Percentiles rank a stretch among this genome's conserved stretches.
phyloP scores from a whole-genome alignment of 225 moss, liverwort and hornwort genomes.

The Sphagnum contortum region DNA sequence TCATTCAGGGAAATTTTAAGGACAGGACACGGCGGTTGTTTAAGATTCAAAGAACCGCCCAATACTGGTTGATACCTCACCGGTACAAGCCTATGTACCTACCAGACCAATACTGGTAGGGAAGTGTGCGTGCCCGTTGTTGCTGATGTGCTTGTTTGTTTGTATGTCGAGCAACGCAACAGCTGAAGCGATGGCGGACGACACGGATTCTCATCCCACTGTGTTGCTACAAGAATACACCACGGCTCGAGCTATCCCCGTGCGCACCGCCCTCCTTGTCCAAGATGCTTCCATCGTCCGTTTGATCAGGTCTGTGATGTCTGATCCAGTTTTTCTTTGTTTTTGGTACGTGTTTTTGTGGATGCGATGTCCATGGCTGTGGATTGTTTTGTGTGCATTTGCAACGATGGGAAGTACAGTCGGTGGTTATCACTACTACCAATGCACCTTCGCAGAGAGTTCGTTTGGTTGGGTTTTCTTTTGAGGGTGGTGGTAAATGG shows the following conservation, averaged over 20 bases:
- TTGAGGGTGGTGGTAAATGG: neutral
- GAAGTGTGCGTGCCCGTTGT: no score
- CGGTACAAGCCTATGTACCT: no score
- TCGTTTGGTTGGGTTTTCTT: neutral
- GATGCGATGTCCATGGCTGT: no score
- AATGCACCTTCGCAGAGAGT: neutral
- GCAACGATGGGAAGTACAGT: no score
- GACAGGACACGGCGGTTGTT: no score
- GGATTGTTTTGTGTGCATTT: no score
- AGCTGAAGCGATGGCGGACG: slow-evolving; percentile 26
- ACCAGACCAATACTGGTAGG: no score
- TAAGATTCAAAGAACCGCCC: no score
- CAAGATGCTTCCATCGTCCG: slow-evolving; percentile 22
- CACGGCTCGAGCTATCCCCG: slow-evolving; percentile 35
- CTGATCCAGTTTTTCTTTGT: neutral
- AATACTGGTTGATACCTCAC: no score
- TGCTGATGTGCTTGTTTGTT: no score
- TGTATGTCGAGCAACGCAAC: no score
- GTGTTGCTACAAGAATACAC: slow-evolving; percentile 44
- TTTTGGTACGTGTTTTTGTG: neutral
- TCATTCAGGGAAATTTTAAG: no score
- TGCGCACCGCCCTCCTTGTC: slow-evolving; percentile 52
- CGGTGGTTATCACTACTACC: neutral
- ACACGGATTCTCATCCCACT: neutral
- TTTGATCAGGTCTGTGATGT: slow-evolving; percentile 19